phyloP scores from a whole-genome alignment of 129 eudicot genomes.

The Smallanthus sonchifolius region DNA sequence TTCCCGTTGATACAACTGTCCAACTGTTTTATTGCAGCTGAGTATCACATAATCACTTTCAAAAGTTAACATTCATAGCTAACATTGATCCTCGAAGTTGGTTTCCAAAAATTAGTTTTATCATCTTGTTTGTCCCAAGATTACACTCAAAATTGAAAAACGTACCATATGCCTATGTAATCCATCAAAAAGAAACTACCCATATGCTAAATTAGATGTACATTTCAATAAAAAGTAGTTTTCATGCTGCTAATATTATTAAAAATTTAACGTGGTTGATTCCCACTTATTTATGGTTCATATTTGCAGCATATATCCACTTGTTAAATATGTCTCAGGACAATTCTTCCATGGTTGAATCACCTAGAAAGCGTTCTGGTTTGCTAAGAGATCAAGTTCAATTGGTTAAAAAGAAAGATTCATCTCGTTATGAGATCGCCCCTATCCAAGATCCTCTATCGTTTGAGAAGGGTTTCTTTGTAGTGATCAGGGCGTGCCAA shows the following conservation, averaged over 20 bases:
- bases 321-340: constrained; percentile 49
- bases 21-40: too few relatives aligned
- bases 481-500: constrained; percentile 92
- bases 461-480: constrained; percentile 93
- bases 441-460: constrained; percentile 73
- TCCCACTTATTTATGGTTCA: constrained; percentile 6
- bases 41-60: not conserved
- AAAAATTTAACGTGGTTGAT: not conserved
- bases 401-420: constrained; percentile 69
- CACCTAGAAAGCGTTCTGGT: constrained; percentile 84
- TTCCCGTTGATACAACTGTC: too few relatives aligned
- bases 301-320: constrained; percentile 16
- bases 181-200: not conserved
- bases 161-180: not conserved
- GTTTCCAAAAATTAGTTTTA: not conserved
- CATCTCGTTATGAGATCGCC: constrained; percentile 78
- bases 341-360: constrained; percentile 39
- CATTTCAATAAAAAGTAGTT: not conserved
- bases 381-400: constrained; percentile 93
- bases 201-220: not conserved
- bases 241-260: not conserved
- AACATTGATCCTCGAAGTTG: not conserved
- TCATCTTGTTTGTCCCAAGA: not conserved
- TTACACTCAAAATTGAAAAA: not conserved
- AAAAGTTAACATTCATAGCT: not conserved